These are phyloP conservation scores for Boechera retrofracta DNA, from an alignment of 345 rosid genomes.

Conservation along the genomic window DNA sequence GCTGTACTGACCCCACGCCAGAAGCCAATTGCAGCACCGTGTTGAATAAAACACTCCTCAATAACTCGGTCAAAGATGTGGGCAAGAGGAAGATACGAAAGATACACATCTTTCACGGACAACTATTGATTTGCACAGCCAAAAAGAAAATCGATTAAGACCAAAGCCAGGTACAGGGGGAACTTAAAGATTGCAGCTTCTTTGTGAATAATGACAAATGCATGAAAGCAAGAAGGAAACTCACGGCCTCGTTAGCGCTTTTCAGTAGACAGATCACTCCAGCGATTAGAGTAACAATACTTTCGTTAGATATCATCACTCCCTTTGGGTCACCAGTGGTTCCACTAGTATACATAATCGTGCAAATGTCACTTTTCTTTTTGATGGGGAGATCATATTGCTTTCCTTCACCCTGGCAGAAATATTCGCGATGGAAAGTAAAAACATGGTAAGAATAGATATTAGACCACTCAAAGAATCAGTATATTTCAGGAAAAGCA, in stretches of 20 bases:
- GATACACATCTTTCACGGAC: constrained; percentile 68
- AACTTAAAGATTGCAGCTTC: constrained; percentile 11
- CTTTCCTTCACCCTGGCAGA: constrained; percentile 64
- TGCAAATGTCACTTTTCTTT: constrained; percentile 80
- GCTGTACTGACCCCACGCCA: constrained; percentile 93
- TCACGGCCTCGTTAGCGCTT: constrained; percentile 69
- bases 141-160: constrained; percentile 19
- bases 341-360: constrained; percentile 98
- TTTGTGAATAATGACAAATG: not conserved
- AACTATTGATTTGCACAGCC: constrained; percentile 56
- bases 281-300: constrained; percentile 73
- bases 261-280: constrained; percentile 72
- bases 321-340: constrained; percentile 99
- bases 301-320: constrained; percentile 88
- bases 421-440: constrained; percentile 3
- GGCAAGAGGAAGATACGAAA: constrained; percentile 98
- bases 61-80: constrained; percentile 96
- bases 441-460: constrained; percentile 22
- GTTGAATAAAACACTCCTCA: constrained; percentile 82
- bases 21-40: constrained; percentile 90
- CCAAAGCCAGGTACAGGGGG: constrained; percentile 5
- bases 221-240: constrained; percentile 34
- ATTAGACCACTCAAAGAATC: not conserved
- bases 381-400: constrained; percentile 81
- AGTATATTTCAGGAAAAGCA: not conserved